phyloP scores from a whole-genome alignment of 1,284 basidiomycete species.

The Heterobasidion occidentale region DNA sequence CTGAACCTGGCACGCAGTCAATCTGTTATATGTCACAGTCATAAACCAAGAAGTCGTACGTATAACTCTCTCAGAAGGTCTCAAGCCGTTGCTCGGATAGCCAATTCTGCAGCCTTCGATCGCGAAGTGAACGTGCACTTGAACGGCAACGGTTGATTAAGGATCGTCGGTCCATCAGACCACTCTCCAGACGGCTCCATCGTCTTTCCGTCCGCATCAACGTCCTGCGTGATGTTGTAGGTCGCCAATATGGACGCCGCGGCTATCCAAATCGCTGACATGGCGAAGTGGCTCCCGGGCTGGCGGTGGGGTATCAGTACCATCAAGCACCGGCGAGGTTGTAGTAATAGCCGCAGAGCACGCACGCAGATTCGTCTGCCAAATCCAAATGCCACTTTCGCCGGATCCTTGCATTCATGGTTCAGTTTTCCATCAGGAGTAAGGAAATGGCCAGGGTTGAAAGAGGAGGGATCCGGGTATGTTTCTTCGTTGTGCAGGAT shows the following conservation, averaged over 20 bases:
- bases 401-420: slow-evolving; percentile 6
- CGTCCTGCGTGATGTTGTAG: slow-evolving; percentile 1
- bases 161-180: background rate
- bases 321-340: background rate
- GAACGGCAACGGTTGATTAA: background rate
- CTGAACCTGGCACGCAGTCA: no score
- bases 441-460: slow-evolving; percentile 20
- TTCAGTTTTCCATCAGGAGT: slow-evolving; percentile 7
- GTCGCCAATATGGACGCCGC: background rate
- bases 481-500: slow-evolving; percentile 16
- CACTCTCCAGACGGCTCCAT: background rate
- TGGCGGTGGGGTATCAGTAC: slow-evolving; percentile 1
- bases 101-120: background rate
- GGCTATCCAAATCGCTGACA: slow-evolving; percentile 6
- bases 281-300: slow-evolving; percentile 10
- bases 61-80: no score
- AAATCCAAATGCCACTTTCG: slow-evolving; percentile 9
- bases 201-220: slow-evolving; percentile 1
- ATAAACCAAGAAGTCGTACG: no score
- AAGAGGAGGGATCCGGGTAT: slow-evolving; percentile 19
- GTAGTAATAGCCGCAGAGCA: background rate
- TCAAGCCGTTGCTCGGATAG: no score
- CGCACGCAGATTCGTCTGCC: background rate
- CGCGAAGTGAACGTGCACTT: background rate
- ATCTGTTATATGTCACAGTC: no score